phyloP scores from a whole-genome alignment of 2,329 filamentous ascomycete species.

The Colletotrichum falcatum region DNA sequence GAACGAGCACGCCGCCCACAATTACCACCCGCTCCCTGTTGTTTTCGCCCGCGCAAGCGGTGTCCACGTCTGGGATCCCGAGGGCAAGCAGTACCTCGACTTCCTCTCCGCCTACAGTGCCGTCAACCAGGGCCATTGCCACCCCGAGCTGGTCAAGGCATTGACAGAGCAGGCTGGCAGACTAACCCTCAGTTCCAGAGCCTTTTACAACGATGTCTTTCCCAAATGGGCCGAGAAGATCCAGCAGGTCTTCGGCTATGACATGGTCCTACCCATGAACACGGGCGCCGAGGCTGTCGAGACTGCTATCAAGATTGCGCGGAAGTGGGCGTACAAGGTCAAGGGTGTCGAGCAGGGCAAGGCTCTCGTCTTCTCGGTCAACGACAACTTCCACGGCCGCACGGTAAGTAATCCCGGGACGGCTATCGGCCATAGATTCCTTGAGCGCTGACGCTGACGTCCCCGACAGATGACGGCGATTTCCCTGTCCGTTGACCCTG shows the following conservation, averaged over 20 bases:
- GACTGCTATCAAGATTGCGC: constrained; percentile 94
- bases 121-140: constrained; percentile 98
- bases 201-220: constrained; percentile 99
- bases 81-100: constrained; percentile 95
- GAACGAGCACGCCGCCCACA: constrained; percentile 90
- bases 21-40: constrained; percentile 97
- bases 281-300: constrained; percentile 97
- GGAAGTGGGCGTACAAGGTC: constrained; percentile 98
- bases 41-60: constrained; percentile 90
- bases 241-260: constrained; percentile 88
- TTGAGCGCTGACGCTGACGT: constrained; percentile 37
- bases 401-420: constrained; percentile 71
- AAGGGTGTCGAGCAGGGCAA: constrained; percentile 89
- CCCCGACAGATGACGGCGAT: constrained; percentile 80
- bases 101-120: constrained; percentile 98
- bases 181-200: constrained; percentile 90
- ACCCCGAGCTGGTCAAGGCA: constrained; percentile 93
- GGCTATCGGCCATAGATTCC: not conserved
- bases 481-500: constrained; percentile 93
- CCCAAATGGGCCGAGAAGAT: constrained; percentile 95
- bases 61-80: constrained; percentile 94
- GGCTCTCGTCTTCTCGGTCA: constrained; percentile 85
- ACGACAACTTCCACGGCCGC: constrained; percentile 96
- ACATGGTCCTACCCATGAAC: constrained; percentile 99
- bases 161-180: constrained; percentile 89